Evolutionary conservation across 345 rosid genomes (phyloP).

Genomic region (Citrus hindsii): DNA sequence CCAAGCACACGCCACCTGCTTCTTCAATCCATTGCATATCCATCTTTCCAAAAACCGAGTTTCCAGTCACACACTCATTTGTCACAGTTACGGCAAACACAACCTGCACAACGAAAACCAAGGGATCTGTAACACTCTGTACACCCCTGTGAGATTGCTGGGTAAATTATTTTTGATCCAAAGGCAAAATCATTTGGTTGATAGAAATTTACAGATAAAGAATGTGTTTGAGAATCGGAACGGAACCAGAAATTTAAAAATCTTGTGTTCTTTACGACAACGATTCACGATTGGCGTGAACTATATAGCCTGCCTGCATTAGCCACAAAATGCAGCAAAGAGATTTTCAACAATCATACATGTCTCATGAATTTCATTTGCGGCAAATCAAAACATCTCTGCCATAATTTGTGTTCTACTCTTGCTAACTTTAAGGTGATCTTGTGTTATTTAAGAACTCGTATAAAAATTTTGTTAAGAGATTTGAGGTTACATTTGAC

Average conservation of each 20-base stretch:
- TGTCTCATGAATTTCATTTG: not conserved
- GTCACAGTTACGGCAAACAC: conserved; percentile 77
- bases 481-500: not conserved
- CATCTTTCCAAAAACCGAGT: conserved; percentile 71
- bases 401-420: not conserved
- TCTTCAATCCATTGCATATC: conserved; percentile 70
- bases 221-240: not conserved
- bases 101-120: conserved; percentile 32
- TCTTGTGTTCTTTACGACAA: not conserved
- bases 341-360: not conserved
- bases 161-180: no score
- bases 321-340: not conserved
- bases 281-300: no score
- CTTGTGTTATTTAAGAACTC: no score
- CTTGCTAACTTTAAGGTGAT: not conserved
- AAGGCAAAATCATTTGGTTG: not conserved
- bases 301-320: not conserved
- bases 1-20: conserved; percentile 64
- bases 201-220: not conserved
- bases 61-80: conserved; percentile 74
- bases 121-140: not conserved
- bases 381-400: not conserved
- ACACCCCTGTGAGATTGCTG: not conserved
- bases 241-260: no score
- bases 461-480: no score